These are phyloP conservation scores for Hypoxylon sp. DNA, from an alignment of 2,329 filamentous ascomycete species.

Conservation along the genomic window DNA sequence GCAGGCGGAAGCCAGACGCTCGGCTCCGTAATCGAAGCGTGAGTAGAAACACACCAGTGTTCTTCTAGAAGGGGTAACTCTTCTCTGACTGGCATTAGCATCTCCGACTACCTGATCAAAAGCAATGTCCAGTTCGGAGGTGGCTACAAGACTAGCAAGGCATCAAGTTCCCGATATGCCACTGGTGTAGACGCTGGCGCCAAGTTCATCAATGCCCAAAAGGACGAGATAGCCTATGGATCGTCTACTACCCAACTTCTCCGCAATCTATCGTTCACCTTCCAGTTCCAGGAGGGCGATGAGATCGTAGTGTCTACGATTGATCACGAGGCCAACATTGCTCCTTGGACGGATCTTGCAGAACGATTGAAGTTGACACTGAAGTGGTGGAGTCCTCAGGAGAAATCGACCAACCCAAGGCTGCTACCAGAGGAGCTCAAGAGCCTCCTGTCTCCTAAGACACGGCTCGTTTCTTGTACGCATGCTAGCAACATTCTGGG, in stretches of 20 bases:
- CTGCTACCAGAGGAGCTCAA: conserved; percentile 71
- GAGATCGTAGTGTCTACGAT: conserved; percentile 80
- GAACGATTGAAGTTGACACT: conserved; percentile 71
- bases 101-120: conserved; percentile 75
- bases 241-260: conserved; percentile 83
- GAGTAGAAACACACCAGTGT: conserved; percentile 50
- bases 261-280: conserved; percentile 75
- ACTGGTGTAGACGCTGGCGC: conserved; percentile 76
- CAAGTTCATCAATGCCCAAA: conserved; percentile 76
- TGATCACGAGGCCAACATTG: conserved; percentile 85
- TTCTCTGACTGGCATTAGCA: conserved; percentile 58
- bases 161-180: conserved; percentile 72
- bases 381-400: conserved; percentile 76
- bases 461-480: conserved; percentile 79
- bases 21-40: conserved; percentile 76
- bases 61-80: not conserved
- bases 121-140: conserved; percentile 84
- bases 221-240: conserved; percentile 73
- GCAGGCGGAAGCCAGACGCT: conserved; percentile 82
- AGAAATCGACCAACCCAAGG: conserved; percentile 67
- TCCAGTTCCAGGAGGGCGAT: conserved; percentile 69
- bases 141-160: conserved; percentile 73
- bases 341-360: conserved; percentile 80
- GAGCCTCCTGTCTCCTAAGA: conserved; percentile 72
- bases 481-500: conserved; percentile 69